These are phyloP conservation scores for Eucalyptus pumila DNA, from an alignment of 345 rosid genomes.

Conservation along the genomic window DNA sequence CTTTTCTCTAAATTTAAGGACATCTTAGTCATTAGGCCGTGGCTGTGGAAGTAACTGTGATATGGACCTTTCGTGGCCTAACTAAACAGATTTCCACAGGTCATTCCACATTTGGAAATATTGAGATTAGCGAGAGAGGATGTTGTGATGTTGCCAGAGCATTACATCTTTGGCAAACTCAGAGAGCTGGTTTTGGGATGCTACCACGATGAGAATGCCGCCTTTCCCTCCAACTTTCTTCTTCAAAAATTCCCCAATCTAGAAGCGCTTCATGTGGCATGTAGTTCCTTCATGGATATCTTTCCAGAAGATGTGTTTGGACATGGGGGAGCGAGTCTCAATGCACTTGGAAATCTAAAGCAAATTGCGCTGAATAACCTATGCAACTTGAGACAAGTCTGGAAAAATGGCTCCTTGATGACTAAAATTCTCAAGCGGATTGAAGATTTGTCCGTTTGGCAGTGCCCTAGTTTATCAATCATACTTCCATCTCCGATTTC, in stretches of 20 bases:
- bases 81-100: rapidly evolving
- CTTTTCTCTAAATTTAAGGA: rapidly evolving
- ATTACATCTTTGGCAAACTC: not conserved
- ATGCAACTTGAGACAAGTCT: rapidly evolving
- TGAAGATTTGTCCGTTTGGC: rapidly evolving
- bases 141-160: rapidly evolving
- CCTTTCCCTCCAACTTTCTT: rapidly evolving
- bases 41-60: no score
- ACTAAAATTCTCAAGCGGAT: rapidly evolving
- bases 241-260: rapidly evolving
- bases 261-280: rapidly evolving
- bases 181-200: rapidly evolving
- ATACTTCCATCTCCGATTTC: rapidly evolving
- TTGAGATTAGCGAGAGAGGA: not conserved
- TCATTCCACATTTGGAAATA: rapidly evolving
- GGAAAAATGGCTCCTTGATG: not conserved
- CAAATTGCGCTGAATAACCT: rapidly evolving
- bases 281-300: not conserved
- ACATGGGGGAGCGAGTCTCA: rapidly evolving
- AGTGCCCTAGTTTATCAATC: rapidly evolving
- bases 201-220: rapidly evolving
- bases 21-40: no score
- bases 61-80: rapidly evolving
- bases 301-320: not conserved
- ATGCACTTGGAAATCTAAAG: not conserved